Base-by-base conservation (phyloP, 179 eudicot species). In the Beta corolliflora region DNA sequence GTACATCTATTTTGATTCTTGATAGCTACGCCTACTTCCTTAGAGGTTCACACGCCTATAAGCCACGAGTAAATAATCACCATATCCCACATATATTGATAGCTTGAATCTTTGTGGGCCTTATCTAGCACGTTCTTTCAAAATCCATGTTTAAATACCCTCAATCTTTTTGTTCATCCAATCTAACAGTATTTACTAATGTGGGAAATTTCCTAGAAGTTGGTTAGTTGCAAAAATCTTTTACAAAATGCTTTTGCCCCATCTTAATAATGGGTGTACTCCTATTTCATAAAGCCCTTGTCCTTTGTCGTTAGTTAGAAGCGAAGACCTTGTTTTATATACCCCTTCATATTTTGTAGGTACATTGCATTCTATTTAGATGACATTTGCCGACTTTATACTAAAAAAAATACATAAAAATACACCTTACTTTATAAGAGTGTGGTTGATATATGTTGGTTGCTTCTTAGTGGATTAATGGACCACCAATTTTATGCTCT, bases 101-200 rank as follows among this genome's bases (percentile, higher is more conserved):
- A 77, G 21, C 73, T 31, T 25, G 74, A 60, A 80, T 80, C 68
- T 80, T 80, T 29, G 83, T 80, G 78, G 83, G 45, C 83, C 83
- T 8, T 31, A 44, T 5, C 1, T 31, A 18, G 4, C 66, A 75
- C 19, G 25, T 41, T 59, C 64, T 59, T 75, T 75, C 77, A 36
- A 75, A 3, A 75, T 75, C 77, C 65, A 31, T 54, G 3, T 73
- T 29, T 48, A 7, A 4, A 31, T 12, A 41, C 66, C 46, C 68
- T 66, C 52, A 69, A 60, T 18, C 10, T 50, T 15, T 75, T 67
- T 19, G 23, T 54, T 19, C 31, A 45, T 65, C 67, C 83, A 67
- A 69, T 81, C 77, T 18, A 75, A 16, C 1, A 12, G 5, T 29
- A 75, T 70, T 81, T 59, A 50, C 60, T 18, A 81, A 76, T 55